Evolutionary conservation across 495 filamentous ascomycete species (phyloP).

Genomic region (Xylaria acuta): DNA sequence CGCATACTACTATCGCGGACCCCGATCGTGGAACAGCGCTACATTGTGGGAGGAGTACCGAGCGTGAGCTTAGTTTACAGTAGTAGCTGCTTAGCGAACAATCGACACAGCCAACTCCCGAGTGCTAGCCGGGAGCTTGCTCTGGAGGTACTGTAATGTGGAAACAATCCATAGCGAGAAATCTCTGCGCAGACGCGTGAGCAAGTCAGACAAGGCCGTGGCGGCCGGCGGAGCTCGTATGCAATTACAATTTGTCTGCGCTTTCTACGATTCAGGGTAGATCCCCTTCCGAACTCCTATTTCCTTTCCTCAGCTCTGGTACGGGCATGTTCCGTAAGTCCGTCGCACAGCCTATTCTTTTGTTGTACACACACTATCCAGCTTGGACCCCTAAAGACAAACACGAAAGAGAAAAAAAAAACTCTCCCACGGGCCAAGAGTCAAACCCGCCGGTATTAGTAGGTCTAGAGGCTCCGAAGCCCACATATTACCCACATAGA

Average conservation of each 20-base stretch:
- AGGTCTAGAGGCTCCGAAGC: constrained; percentile 20
- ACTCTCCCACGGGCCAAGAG: constrained; percentile 20
- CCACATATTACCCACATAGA: constrained; percentile 20
- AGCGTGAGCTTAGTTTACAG: constrained; percentile 13
- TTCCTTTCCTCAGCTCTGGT: not conserved
- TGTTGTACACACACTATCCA: not conserved
- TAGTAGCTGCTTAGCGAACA: constrained; percentile 3
- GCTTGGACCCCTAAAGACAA: constrained; percentile 9
- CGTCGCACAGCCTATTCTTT: not conserved
- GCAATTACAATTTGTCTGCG: constrained; percentile 9
- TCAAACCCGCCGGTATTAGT: not conserved
- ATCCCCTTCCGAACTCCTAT: constrained; percentile 13
- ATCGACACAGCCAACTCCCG: not conserved
- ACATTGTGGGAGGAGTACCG: not conserved
- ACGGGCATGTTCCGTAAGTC: not conserved
- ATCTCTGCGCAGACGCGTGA: constrained; percentile 28
- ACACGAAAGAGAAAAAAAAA: constrained; percentile 4
- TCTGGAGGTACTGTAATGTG: constrained; percentile 14
- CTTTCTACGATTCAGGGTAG: constrained; percentile 23
- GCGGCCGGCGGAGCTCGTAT: constrained; percentile 22
- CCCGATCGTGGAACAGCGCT: not conserved
- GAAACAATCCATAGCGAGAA: constrained; percentile 23
- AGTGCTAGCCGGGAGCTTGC: not conserved
- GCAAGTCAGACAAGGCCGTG: constrained; percentile 23
- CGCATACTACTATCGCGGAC: constrained; percentile 18